Conservation (phyloP, 1,139 yeast genomes). For the Hanseniaspora uvarum region DNA sequence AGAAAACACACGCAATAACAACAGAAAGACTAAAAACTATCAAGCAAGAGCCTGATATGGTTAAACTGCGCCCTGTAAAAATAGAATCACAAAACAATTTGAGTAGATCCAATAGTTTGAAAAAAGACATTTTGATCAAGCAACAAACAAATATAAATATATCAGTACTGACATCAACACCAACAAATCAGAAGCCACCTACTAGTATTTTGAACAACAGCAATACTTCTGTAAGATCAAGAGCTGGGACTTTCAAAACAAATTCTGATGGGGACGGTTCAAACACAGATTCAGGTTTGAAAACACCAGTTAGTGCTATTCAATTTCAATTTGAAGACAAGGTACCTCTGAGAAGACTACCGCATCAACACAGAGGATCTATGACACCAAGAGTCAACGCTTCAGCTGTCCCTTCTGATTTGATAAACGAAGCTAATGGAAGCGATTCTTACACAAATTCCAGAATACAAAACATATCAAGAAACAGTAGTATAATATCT, state of each 20-base stretch:
- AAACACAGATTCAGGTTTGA: constrained; percentile 1
- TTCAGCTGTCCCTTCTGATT: background rate
- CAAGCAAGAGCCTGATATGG: background rate
- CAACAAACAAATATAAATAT: background rate
- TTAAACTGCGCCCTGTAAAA: background rate
- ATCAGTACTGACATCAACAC: constrained; percentile 3
- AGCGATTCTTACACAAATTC: background rate
- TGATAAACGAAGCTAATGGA: background rate
- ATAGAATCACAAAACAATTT: background rate
- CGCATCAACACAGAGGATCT: constrained; percentile 39
- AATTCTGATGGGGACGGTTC: background rate
- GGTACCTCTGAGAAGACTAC: constrained; percentile 22
- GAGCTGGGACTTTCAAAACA: background rate
- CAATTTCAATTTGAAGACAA: constrained; percentile 17
- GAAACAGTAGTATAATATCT: constrained; percentile 19
- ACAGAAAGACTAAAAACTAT: background rate
- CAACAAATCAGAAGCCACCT: constrained; percentile 11
- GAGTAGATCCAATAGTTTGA: background rate
- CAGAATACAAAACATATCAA: constrained; percentile 15
- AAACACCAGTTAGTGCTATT: constrained; percentile 17
- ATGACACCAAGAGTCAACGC: constrained; percentile 36
- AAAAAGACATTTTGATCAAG: background rate
- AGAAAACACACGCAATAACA: background rate
- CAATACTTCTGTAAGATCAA: background rate
- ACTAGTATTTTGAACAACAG: constrained; percentile 5